phyloP scores from a whole-genome alignment of 805 yeast species.

The Naumovozyma baii region DNA sequence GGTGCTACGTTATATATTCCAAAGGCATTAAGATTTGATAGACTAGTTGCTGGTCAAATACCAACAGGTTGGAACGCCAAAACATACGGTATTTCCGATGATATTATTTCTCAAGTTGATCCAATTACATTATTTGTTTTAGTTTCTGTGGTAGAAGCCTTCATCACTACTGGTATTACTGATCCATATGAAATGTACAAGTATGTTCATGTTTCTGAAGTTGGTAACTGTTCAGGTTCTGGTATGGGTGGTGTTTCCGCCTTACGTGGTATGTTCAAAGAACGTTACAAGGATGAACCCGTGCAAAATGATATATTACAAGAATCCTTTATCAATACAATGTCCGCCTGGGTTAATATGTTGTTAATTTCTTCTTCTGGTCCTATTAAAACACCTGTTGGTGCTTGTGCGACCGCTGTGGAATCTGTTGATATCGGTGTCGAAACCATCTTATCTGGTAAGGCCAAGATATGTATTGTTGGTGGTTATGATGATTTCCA shows the following conservation, averaged over 20 bases:
- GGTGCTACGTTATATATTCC: constrained; percentile 90
- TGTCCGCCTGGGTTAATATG: constrained; percentile 99
- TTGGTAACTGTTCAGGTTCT: constrained; percentile 98
- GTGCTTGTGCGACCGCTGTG: constrained; percentile 98
- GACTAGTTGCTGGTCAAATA: constrained; percentile 70
- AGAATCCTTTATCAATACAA: constrained; percentile 97
- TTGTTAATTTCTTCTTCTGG: constrained; percentile 92
- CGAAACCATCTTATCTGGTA: constrained; percentile 85
- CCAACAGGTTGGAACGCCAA: constrained; percentile 98
- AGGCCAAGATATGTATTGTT: constrained; percentile 91
- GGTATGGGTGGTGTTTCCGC: constrained; percentile 99
- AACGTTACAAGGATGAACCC: constrained; percentile 84
- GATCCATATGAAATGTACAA: constrained; percentile 98
- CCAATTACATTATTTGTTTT: constrained; percentile 87
- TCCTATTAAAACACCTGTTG: constrained; percentile 98
- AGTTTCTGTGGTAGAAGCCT: constrained; percentile 92
- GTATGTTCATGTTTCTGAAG: constrained; percentile 95
- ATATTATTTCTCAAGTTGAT: constrained; percentile 87
- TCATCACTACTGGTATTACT: constrained; percentile 86
- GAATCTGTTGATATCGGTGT: constrained; percentile 95
- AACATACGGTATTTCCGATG: constrained; percentile 91
- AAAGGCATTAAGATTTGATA: constrained; percentile 58
- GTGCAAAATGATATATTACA: constrained; percentile 96
- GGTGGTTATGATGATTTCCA: constrained; percentile 99
- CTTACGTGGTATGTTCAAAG: constrained; percentile 93